Percentiles rank a stretch among this genome's conserved stretches.
These are phyloP conservation scores for Globisporangium megalacanthum DNA, from an alignment of 352 stramenopile species.

Conservation along the genomic window DNA sequence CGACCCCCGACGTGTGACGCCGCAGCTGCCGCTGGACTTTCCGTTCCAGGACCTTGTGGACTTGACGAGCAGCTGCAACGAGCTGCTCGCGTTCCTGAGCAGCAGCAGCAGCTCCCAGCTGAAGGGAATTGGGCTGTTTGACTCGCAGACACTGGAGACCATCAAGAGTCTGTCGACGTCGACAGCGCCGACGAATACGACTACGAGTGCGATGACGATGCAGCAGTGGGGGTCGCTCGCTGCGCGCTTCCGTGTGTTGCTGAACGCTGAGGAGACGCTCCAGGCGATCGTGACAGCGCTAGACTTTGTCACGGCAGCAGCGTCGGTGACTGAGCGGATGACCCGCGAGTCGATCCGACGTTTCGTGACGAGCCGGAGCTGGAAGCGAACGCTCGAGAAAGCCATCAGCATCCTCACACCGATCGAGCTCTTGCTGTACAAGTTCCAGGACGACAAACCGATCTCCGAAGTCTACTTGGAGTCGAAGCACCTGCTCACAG, in stretches of 20 bases:
- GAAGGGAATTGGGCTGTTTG: constrained; percentile 63
- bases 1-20: constrained; percentile 59
- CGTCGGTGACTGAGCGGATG: constrained; percentile 41
- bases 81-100: constrained; percentile 65
- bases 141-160: constrained; percentile 58
- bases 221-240: constrained; percentile 70
- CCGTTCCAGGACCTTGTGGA: constrained; percentile 76
- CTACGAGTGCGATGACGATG: constrained; percentile 27
- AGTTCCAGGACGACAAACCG: constrained; percentile 78
- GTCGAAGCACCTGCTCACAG: constrained; percentile 67
- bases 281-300: constrained; percentile 70
- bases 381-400: constrained; percentile 78
- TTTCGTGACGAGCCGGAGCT: constrained; percentile 67
- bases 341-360: constrained; percentile 65
- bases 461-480: constrained; percentile 85
- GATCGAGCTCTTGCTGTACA: constrained; percentile 78
- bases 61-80: constrained; percentile 68
- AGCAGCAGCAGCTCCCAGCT: constrained; percentile 67
- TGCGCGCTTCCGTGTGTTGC: constrained; percentile 59
- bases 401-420: constrained; percentile 71
- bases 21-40: constrained; percentile 65
- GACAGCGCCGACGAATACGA: constrained; percentile 6
- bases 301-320: constrained; percentile 36
- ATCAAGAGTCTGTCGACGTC: constrained; percentile 75
- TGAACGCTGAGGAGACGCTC: constrained; percentile 62